These are phyloP conservation scores for Deinandra increscens DNA, from an alignment of 129 eudicot species.

Conservation along the genomic window DNA sequence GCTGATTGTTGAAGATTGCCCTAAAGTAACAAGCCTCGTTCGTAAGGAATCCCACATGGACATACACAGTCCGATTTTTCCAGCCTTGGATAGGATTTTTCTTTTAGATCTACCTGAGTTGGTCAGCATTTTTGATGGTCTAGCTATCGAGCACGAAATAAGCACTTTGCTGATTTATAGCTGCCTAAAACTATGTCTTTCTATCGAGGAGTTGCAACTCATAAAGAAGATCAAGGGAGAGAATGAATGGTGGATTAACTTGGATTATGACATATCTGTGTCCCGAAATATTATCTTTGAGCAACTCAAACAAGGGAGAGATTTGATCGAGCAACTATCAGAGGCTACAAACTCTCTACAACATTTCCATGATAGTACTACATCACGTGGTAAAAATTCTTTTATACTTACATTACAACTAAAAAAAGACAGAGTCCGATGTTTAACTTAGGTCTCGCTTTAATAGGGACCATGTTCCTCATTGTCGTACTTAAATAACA, in stretches of 20 bases:
- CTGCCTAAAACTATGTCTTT: slow-evolving; percentile 2
- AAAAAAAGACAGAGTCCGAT: too few species aligned
- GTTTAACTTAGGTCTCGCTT: too few species aligned
- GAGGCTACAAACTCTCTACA: neutral
- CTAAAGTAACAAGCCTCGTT: slow-evolving; percentile 1
- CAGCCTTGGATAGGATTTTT: slow-evolving; percentile 8
- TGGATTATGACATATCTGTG: neutral
- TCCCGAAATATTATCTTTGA: neutral
- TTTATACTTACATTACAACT: too few species aligned
- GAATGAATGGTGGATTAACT: slow-evolving; percentile 4
- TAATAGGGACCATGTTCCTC: too few species aligned
- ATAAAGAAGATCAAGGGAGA: slow-evolving; percentile 17
- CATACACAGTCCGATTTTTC: neutral
- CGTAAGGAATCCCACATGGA: neutral
- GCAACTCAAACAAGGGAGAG: neutral
- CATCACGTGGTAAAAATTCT: neutral
- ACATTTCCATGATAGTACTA: neutral
- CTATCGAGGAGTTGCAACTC: neutral
- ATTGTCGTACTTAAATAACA: too few species aligned
- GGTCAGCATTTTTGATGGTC: slow-evolving; percentile 2
- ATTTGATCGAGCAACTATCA: neutral
- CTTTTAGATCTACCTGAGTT: slow-evolving; percentile 26
- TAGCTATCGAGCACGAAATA: neutral
- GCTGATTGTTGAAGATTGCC: slow-evolving; percentile 34
- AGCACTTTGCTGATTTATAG: neutral